Base-by-base conservation (phyloP, 2,329 filamentous ascomycete genomes). In the Keithomyces neogunnii region DNA sequence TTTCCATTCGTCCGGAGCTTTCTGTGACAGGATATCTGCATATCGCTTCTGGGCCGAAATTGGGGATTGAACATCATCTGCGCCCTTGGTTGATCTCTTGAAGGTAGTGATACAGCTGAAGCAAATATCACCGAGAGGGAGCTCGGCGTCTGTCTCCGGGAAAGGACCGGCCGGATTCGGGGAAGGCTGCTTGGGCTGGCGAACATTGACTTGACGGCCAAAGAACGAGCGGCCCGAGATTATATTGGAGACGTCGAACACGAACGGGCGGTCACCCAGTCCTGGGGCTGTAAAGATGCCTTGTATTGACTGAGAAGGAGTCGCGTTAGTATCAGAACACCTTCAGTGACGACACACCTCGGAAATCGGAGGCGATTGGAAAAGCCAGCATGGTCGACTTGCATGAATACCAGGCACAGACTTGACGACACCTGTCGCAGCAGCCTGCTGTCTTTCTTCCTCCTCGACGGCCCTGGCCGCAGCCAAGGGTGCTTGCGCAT, bases 81-180 rank as follows among this genome's bases (percentile, higher is more conserved):
- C 66, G 0, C 63, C 65, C 3, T 64, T 53, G 42, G 67, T 63
- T 3, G 69, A 61, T 5, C 69, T 65, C 51, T 78, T 77, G 60
- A 82, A 78, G 2, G 78, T 80, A 38, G 74, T 69, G 6, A 81
- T 62, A 40, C 74, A 75, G 9, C 70, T 73, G 60, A 80, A 79
- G 59, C 72, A 74, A 4, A 75, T 67, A 3, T 68, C 65, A 1
- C 68, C 69, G 0, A 74, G 62, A 5, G 68, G 66, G 2, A 64
- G 57, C 35, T 63, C 44, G 3, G 69, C 67, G 48, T 78, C 76
- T 3, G 65, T 62, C 1, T 56, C 5, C 0, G 71, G 66, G 46
- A 71, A 77, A 6, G 63, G 63, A 9, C 72, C 70, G 0, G 48
- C 39, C 0, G 60, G 62, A 38, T 60, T 66, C 35, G 58, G 62